Conservation (phyloP, 345 rosid species). For the Nasturtium officinale region DNA sequence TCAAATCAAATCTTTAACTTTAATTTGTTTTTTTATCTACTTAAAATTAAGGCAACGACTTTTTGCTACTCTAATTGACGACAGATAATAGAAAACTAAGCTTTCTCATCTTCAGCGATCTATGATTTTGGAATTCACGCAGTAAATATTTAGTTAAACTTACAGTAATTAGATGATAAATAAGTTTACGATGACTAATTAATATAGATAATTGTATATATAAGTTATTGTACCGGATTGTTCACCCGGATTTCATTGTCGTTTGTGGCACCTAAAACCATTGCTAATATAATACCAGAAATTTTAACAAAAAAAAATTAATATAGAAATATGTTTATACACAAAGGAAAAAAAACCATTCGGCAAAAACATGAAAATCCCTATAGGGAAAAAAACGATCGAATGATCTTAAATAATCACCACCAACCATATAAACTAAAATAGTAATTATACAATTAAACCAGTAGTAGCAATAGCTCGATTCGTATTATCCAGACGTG, state of each 20-base stretch:
- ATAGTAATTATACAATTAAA: slow-evolving; percentile 54
- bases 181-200: slow-evolving; percentile 11
- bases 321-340: too few species aligned
- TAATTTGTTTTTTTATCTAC: slow-evolving; percentile 16
- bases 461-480: slow-evolving; percentile 77
- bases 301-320: too few species aligned
- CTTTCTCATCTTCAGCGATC: background rate
- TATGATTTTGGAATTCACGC: background rate
- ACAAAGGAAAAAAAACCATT: too few species aligned
- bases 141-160: background rate
- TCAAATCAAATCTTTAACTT: slow-evolving; percentile 44
- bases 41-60: slow-evolving; percentile 28
- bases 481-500: slow-evolving; percentile 64
- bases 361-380: slow-evolving; percentile 30
- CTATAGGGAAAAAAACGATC: slow-evolving; percentile 29
- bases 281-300: too few species aligned
- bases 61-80: slow-evolving; percentile 18
- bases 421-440: slow-evolving; percentile 55
- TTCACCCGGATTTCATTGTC: too few species aligned
- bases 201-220: slow-evolving; percentile 7
- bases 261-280: too few species aligned
- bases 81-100: slow-evolving; percentile 3
- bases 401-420: slow-evolving; percentile 42
- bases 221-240: too few species aligned
- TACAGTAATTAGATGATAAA: background rate